Conservation (phyloP, 2,329 filamentous ascomycete genomes). For the Neoscytalidium dimidiatum region DNA sequence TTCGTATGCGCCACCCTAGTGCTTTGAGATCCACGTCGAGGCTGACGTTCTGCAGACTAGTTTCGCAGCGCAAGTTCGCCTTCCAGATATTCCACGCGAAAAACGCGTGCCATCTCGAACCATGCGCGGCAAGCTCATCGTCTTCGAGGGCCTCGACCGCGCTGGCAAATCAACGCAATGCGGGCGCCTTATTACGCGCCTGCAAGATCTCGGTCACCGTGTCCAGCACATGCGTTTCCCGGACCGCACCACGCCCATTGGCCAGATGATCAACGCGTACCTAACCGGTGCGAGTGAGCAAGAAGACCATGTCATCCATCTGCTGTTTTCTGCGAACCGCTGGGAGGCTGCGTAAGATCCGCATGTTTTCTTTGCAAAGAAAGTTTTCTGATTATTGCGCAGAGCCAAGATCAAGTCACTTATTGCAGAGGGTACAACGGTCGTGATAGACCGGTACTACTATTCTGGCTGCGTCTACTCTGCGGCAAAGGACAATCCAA, state of each 20-base stretch:
- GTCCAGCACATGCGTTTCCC: constrained; percentile 67
- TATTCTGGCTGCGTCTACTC: constrained; percentile 94
- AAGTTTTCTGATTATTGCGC: background rate
- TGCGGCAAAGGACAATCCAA: constrained; percentile 77
- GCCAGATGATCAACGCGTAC: constrained; percentile 83
- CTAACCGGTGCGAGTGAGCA: constrained; percentile 71
- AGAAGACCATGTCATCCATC: constrained; percentile 86
- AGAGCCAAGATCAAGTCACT: constrained; percentile 4
- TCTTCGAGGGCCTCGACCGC: constrained; percentile 85
- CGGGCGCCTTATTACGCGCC: constrained; percentile 60
- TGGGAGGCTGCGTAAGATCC: constrained; percentile 66
- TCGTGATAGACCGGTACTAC: constrained; percentile 92
- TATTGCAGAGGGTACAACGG: constrained; percentile 61
- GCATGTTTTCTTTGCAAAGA: background rate
- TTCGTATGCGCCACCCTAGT: no score
- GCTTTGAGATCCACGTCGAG: background rate
- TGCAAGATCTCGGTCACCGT: constrained; percentile 53
- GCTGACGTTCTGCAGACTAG: background rate
- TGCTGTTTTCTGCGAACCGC: constrained; percentile 86
- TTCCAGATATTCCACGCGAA: background rate
- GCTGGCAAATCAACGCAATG: constrained; percentile 94
- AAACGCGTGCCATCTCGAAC: no score
- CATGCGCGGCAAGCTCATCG: constrained; percentile 71
- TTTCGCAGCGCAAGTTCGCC: background rate
- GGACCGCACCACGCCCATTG: constrained; percentile 84